A percentile compares a stretch with the other conserved stretches of the same genome.
phyloP scores from a whole-genome alignment of 1,139 yeast genomes.

The Scheffersomyces illinoinensis region DNA sequence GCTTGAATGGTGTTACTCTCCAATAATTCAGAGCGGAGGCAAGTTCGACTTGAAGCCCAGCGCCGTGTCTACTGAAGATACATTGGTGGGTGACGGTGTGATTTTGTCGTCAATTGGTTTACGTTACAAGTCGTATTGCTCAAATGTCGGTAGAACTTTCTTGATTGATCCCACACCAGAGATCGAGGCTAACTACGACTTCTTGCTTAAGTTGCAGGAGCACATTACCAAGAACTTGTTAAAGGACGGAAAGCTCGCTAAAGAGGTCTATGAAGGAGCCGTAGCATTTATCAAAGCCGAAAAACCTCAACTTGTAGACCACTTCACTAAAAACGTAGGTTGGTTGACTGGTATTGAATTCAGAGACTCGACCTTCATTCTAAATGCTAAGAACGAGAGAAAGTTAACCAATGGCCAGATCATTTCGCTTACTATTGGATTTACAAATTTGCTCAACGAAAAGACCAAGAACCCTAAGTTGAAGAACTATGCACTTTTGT shows the following conservation, averaged over 20 bases:
- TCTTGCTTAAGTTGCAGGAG: constrained; percentile 66
- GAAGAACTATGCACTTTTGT: constrained; percentile 63
- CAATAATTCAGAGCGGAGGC: constrained; percentile 88
- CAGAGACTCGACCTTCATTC: constrained; percentile 74
- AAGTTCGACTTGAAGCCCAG: constrained; percentile 83
- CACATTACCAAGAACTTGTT: constrained; percentile 56
- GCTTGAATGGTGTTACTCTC: constrained; percentile 93
- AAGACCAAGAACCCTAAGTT: constrained; percentile 48
- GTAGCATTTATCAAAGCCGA: constrained; percentile 55
- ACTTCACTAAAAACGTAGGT: constrained; percentile 82
- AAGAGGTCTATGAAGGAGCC: constrained; percentile 66
- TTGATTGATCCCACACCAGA: constrained; percentile 85
- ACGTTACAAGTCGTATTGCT: constrained; percentile 86
- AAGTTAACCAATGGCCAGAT: constrained; percentile 71
- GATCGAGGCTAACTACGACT: constrained; percentile 78
- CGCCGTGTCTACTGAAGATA: constrained; percentile 70
- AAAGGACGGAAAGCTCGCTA: constrained; percentile 68
- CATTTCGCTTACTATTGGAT: constrained; percentile 76
- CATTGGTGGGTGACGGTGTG: constrained; percentile 74
- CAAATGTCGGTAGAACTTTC: constrained; percentile 85
- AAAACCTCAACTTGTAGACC: constrained; percentile 61
- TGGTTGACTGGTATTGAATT: constrained; percentile 91
- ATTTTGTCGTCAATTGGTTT: constrained; percentile 84
- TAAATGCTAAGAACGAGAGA: constrained; percentile 75
- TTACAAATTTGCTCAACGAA: constrained; percentile 56